Evolutionary conservation across 1,284 basidiomycete species (phyloP).

Genomic region (Afroboletus lepidellus): DNA sequence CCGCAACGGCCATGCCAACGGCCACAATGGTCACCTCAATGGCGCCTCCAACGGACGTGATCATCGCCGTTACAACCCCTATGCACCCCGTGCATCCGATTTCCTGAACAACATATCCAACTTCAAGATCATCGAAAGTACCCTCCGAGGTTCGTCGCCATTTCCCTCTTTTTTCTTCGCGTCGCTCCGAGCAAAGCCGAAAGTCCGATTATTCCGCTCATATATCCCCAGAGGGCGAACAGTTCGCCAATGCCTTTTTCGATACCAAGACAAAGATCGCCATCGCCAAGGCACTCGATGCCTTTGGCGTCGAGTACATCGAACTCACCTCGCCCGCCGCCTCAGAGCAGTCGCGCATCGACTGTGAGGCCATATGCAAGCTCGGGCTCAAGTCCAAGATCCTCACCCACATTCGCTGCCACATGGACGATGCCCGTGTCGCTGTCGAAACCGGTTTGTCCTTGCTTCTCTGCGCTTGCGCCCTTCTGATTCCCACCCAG

Average conservation of each 20-base stretch:
- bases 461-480: background rate
- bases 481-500: conserved; percentile 38
- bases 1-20: conserved; percentile 15
- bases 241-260: conserved; percentile 99
- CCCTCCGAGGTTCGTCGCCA: conserved; percentile 73
- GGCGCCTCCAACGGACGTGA: conserved; percentile 32
- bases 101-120: conserved; percentile 91
- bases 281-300: conserved; percentile 96
- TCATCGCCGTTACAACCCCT: conserved; percentile 62
- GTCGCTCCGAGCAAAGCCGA: conserved; percentile 4
- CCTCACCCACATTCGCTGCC: conserved; percentile 98
- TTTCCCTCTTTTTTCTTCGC: background rate
- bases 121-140: conserved; percentile 97
- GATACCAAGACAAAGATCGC: conserved; percentile 99
- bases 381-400: conserved; percentile 97
- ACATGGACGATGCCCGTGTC: conserved; percentile 99
- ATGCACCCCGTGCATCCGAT: conserved; percentile 86
- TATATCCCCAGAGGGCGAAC: conserved; percentile 83
- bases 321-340: conserved; percentile 98
- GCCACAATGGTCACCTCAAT: conserved; percentile 31
- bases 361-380: conserved; percentile 99
- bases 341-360: conserved; percentile 91
- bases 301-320: conserved; percentile 99
- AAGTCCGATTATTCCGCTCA: conserved; percentile 12
- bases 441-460: conserved; percentile 93